Evolutionary conservation across 208 protist genomes (phyloP).

Genomic region (Crithidia thermophila): DNA sequence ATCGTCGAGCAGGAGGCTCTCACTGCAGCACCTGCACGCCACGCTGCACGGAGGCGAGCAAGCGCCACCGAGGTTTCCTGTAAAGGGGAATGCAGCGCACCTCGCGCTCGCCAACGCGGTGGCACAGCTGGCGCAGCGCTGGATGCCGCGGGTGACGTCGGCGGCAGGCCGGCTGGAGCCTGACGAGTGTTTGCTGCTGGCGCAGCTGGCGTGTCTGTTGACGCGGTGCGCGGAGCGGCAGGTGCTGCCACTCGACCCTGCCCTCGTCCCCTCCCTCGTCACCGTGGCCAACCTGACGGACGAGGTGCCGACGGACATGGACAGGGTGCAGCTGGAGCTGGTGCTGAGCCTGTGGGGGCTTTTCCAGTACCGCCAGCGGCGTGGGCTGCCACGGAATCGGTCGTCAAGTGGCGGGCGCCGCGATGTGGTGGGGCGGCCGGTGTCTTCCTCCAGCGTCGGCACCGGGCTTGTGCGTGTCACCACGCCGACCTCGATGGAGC

Average conservation of each 20-base stretch:
- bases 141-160: conserved; percentile 22
- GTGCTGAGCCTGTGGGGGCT: conserved; percentile 37
- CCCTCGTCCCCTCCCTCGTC: conserved; percentile 26
- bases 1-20: conserved; percentile 32
- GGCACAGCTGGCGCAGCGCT: conserved; percentile 10
- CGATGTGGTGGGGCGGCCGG: neutral
- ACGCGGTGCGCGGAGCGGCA: conserved; percentile 44
- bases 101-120: conserved; percentile 34
- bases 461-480: conserved; percentile 7
- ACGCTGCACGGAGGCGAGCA: conserved; percentile 40
- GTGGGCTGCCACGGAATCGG: conserved; percentile 15
- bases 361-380: conserved; percentile 29
- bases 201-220: conserved; percentile 60
- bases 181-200: conserved; percentile 34
- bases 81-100: conserved; percentile 13
- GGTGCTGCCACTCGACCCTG: conserved; percentile 25
- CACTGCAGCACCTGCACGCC: conserved; percentile 70
- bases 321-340: conserved; percentile 29
- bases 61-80: conserved; percentile 10
- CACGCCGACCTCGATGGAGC: neutral
- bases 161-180: conserved; percentile 9
- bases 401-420: neutral
- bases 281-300: conserved; percentile 29
- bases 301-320: conserved; percentile 26
- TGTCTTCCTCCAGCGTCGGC: conserved; percentile 6